These are phyloP conservation scores for Fusarium odoratissimum DNA, from an alignment of 2,329 filamentous ascomycete genomes.

Conservation along the genomic window DNA sequence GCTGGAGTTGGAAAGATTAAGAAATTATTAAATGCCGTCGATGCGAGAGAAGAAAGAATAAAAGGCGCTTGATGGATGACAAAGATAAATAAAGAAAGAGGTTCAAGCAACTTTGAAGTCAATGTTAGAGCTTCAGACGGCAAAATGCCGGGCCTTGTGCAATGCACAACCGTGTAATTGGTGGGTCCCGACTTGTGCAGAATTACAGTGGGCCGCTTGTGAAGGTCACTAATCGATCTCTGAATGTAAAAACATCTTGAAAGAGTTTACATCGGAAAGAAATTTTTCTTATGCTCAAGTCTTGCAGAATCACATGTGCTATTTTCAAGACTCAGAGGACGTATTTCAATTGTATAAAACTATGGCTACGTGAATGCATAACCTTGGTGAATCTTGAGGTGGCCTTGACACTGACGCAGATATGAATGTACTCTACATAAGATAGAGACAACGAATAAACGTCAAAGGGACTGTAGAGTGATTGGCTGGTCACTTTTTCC, in stretches of 20 bases:
- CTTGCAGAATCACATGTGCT: not conserved
- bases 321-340: not conserved
- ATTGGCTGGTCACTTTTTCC: not conserved
- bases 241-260: not conserved
- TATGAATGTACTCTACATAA: not conserved
- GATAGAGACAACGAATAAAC: not conserved
- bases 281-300: not conserved
- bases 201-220: not conserved
- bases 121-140: slow-evolving; percentile 35
- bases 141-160: slow-evolving; percentile 34
- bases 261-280: too few relatives aligned
- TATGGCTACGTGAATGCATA: too few relatives aligned
- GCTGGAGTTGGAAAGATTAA: slow-evolving; percentile 8
- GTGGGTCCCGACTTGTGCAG: slow-evolving; percentile 18
- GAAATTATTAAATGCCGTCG: slow-evolving; percentile 5
- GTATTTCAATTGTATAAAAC: not conserved
- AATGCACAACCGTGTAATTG: slow-evolving; percentile 16
- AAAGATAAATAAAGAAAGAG: slow-evolving; percentile 33
- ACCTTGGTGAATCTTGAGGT: not conserved
- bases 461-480: not conserved
- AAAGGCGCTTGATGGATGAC: slow-evolving; percentile 32
- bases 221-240: not conserved
- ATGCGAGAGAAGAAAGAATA: slow-evolving; percentile 14
- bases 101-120: slow-evolving; percentile 15
- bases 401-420: not conserved